Evolutionary conservation across 768 basidiomycete genomes (phyloP).

Genomic region (Suillus lakei): DNA sequence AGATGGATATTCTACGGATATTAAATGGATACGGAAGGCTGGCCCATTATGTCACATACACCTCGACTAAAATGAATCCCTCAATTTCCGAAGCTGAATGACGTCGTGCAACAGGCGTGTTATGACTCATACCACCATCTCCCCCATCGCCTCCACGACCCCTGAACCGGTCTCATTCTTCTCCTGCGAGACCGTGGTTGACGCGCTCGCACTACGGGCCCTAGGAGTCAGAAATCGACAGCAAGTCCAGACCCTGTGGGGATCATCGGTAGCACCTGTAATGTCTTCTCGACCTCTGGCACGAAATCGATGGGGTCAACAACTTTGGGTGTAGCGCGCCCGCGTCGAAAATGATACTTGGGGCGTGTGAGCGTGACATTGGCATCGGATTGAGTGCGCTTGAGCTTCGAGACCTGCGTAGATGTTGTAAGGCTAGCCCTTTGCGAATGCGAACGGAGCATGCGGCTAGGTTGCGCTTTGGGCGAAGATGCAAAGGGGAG

Average conservation of each 20-base stretch:
- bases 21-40: background rate
- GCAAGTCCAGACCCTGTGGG: background rate
- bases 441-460: constrained; percentile 34
- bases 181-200: background rate
- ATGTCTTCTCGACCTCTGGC: background rate
- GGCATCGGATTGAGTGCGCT: background rate
- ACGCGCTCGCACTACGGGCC: constrained; percentile 1
- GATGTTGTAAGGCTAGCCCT: background rate
- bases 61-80: background rate
- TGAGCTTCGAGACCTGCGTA: background rate
- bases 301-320: background rate
- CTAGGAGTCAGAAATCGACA: background rate
- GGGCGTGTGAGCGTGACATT: background rate
- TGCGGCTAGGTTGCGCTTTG: constrained; percentile 18
- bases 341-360: background rate
- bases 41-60: background rate
- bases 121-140: background rate
- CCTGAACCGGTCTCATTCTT: background rate
- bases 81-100: background rate
- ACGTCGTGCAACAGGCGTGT: background rate
- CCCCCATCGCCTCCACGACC: background rate
- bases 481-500: constrained; percentile 29
- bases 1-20: no score
- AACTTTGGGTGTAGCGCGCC: background rate
- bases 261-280: background rate